phyloP scores from a whole-genome alignment of 345 rosid species.

The Eucalyptus cladocalyx region DNA sequence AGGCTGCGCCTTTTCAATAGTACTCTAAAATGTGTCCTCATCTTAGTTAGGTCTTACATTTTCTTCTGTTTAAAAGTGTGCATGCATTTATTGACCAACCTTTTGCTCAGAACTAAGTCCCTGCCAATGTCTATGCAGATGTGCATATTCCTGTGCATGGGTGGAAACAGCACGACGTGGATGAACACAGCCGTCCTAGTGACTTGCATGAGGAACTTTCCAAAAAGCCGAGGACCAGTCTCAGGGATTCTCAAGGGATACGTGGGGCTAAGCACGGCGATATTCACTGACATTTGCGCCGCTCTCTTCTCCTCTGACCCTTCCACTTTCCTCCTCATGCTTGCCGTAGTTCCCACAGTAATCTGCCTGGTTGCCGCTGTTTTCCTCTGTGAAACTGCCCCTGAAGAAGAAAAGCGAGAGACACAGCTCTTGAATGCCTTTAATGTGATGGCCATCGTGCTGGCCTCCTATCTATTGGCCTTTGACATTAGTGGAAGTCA shows the following conservation, averaged over 20 bases:
- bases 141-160: conserved; percentile 51
- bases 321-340: conserved; percentile 31
- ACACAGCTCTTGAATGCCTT: conserved; percentile 18
- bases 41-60: not conserved
- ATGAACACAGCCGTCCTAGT: conserved; percentile 64
- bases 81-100: not conserved
- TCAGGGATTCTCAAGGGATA: conserved; percentile 56
- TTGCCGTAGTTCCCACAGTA: conserved; percentile 36
- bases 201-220: conserved; percentile 55
- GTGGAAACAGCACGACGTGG: conserved; percentile 63
- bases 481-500: conserved; percentile 36
- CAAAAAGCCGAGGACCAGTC: conserved; percentile 43
- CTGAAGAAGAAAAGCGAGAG: conserved; percentile 28
- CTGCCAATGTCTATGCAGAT: conserved; percentile 13
- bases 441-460: conserved; percentile 28
- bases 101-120: not conserved
- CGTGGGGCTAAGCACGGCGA: conserved; percentile 53
- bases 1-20: not conserved
- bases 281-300: conserved; percentile 43
- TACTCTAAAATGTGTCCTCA: not conserved
- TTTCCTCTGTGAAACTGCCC: conserved; percentile 32
- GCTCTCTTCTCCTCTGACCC: conserved; percentile 41
- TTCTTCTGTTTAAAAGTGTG: not conserved
- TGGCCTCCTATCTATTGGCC: conserved; percentile 38
- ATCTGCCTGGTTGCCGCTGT: conserved; percentile 32